Percentiles rank a stretch among this genome's conserved stretches.
phyloP scores from a whole-genome alignment of 768 basidiomycete genomes.

The Podaxis sp. region DNA sequence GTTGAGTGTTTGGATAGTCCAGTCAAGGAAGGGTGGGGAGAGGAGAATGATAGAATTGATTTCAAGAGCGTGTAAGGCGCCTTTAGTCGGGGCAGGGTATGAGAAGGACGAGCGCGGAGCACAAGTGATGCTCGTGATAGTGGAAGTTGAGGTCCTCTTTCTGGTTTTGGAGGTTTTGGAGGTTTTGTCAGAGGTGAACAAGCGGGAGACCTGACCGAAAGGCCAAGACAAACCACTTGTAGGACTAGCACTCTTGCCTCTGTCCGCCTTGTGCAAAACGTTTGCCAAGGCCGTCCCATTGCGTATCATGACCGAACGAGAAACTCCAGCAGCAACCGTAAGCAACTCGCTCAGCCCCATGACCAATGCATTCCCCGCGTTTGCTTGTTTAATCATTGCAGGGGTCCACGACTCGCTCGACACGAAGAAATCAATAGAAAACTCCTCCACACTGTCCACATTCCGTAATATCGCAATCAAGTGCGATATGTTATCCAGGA shows the following conservation, averaged over 20 bases:
- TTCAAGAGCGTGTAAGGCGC: conserved; percentile 2
- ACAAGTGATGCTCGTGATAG: not conserved
- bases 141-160: not conserved
- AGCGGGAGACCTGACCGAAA: not conserved
- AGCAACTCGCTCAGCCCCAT: conserved; percentile 1
- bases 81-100: not conserved
- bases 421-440: conserved; percentile 3
- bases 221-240: not conserved
- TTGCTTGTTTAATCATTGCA: conserved; percentile 3
- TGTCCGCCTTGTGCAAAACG: conserved; percentile 3
- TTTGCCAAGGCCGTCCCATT: conserved; percentile 2
- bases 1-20: conserved; percentile 14
- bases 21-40: conserved; percentile 9
- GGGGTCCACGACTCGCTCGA: conserved; percentile 10
- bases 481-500: conserved; percentile 2
- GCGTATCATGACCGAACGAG: conserved; percentile 1
- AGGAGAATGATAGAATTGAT: conserved; percentile 12
- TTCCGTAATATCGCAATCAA: not conserved
- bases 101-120: not conserved
- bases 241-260: no score
- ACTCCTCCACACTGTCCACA: conserved; percentile 3
- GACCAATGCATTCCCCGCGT: not conserved
- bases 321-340: not conserved
- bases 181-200: not conserved
- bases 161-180: not conserved